Conservation (phyloP, 163 green algal species). For the Volvox carteri region DNA sequence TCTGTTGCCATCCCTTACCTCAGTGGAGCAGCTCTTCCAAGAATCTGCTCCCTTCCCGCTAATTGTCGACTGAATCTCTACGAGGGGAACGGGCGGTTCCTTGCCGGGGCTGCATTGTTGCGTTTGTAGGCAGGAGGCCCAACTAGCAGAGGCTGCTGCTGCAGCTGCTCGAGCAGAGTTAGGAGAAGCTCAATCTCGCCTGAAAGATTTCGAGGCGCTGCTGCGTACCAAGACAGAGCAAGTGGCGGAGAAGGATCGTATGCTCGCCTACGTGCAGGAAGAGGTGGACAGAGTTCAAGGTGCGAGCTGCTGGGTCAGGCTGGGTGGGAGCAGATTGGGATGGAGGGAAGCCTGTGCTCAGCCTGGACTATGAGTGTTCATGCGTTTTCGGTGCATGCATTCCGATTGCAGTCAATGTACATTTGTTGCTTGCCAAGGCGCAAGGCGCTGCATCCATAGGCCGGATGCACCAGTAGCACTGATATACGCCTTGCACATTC, state of each 20-base stretch:
- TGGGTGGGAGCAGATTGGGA: too few relatives aligned
- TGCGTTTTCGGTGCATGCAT: too few relatives aligned
- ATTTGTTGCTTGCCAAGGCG: too few relatives aligned
- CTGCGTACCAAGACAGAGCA: constrained; percentile 55
- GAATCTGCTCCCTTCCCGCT: not conserved
- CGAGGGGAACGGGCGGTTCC: not conserved
- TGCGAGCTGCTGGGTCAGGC: constrained; percentile 18
- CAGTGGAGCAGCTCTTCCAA: not conserved
- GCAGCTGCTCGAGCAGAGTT: constrained; percentile 27
- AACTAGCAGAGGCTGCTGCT: constrained; percentile 10
- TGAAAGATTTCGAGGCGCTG: constrained; percentile 60
- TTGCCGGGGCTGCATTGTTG: not conserved
- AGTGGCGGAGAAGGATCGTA: constrained; percentile 80
- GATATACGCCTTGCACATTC: too few relatives aligned
- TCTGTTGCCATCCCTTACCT: too few relatives aligned
- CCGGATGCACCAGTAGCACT: too few relatives aligned
- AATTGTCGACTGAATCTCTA: not conserved
- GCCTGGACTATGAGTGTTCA: too few relatives aligned
- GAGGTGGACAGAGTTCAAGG: constrained; percentile 88
- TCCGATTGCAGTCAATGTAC: too few relatives aligned
- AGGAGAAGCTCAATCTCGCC: constrained; percentile 43
- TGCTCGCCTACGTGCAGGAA: constrained; percentile 85
- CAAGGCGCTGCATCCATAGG: too few relatives aligned
- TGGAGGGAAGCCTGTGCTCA: too few relatives aligned
- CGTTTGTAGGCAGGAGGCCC: constrained; percentile 12